Percentiles rank a stretch among this genome's conserved stretches.
These are phyloP conservation scores for Scutellaria barbata DNA, from an alignment of 257 asterid genomes.

Conservation along the genomic window DNA sequence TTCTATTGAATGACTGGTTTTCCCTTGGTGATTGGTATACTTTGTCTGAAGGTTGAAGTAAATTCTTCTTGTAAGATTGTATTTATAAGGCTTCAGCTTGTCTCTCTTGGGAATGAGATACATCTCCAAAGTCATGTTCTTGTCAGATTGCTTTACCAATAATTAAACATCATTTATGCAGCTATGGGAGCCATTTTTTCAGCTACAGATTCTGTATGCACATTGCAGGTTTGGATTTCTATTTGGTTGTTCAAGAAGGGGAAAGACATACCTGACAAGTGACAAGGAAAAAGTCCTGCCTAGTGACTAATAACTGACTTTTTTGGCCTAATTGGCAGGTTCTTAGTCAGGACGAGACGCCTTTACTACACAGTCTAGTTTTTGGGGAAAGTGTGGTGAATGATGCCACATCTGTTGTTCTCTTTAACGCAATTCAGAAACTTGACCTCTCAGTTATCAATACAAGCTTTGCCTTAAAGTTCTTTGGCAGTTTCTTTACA, in stretches of 20 bases:
- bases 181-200: slow-evolving; percentile 87
- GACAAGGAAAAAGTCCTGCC: background rate
- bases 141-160: slow-evolving; percentile 2
- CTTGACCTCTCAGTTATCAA: slow-evolving; percentile 58
- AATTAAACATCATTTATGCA: slow-evolving; percentile 33
- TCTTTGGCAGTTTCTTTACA: slow-evolving; percentile 55
- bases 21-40: background rate
- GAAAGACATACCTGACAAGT: background rate
- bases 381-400: slow-evolving; percentile 91
- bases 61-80: background rate
- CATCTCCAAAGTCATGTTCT: background rate
- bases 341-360: slow-evolving; percentile 77
- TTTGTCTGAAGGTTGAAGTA: background rate
- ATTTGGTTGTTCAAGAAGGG: slow-evolving; percentile 14
- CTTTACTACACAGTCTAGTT: slow-evolving; percentile 71
- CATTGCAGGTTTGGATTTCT: slow-evolving; percentile 61
- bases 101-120: background rate
- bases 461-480: slow-evolving; percentile 41
- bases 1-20: background rate
- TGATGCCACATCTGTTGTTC: slow-evolving; percentile 84
- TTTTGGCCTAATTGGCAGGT: slow-evolving; percentile 50
- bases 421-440: slow-evolving; percentile 78
- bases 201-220: slow-evolving; percentile 90
- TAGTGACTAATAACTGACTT: slow-evolving; percentile 1
- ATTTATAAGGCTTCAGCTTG: background rate